Evolutionary conservation across 306 rosid genomes (phyloP).

Genomic region (Hippophae rhamnoides): DNA sequence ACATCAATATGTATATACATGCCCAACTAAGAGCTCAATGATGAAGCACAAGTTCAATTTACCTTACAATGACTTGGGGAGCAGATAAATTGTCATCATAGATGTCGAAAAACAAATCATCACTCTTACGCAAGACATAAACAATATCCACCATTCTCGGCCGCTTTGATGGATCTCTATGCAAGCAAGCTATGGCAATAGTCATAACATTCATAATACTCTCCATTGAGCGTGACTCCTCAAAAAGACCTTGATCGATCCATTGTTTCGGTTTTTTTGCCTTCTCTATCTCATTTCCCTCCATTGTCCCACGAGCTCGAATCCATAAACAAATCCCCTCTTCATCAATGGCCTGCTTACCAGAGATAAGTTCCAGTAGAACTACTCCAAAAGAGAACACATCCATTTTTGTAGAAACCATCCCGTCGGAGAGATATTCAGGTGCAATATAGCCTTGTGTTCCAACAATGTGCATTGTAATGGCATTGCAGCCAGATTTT

Average conservation of each 20-base stretch:
- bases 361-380: constrained; percentile 63
- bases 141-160: constrained; percentile 79
- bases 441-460: constrained; percentile 96
- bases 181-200: constrained; percentile 69
- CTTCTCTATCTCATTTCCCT: constrained; percentile 48
- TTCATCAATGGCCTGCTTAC: constrained; percentile 56
- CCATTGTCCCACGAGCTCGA: constrained; percentile 31
- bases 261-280: constrained; percentile 37
- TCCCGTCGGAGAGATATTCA: constrained; percentile 68
- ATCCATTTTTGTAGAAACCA: constrained; percentile 88
- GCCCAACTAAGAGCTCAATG: too few relatives aligned
- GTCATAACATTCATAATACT: constrained; percentile 41
- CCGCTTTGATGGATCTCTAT: constrained; percentile 63
- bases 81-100: constrained; percentile 49
- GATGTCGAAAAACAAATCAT: constrained; percentile 47
- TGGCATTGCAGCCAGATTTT: constrained; percentile 81
- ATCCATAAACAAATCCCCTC: constrained; percentile 48
- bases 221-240: constrained; percentile 52
- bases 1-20: too few relatives aligned
- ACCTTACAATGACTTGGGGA: constrained; percentile 45
- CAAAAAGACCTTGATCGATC: constrained; percentile 41
- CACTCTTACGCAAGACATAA: constrained; percentile 64
- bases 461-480: constrained; percentile 93
- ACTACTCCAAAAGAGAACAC: constrained; percentile 86
- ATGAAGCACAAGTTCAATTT: constrained; percentile 8